phyloP scores from a whole-genome alignment of 106 monocot genomes.

The Triglochin maritima region DNA sequence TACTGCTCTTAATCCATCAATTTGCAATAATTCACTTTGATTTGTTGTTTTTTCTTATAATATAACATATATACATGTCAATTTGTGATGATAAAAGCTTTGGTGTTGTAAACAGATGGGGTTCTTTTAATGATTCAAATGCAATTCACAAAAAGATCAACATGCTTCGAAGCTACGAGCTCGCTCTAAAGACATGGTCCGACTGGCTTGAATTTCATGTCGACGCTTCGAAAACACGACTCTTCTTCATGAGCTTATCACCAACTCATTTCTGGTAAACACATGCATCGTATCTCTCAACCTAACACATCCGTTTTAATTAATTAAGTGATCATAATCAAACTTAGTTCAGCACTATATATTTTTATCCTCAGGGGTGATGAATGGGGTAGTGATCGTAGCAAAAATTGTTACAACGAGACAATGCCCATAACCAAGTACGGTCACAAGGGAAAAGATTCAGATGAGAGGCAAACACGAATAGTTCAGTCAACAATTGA shows the following conservation, averaged over 20 bases:
- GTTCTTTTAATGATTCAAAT: neutral
- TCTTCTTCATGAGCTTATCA: slow-evolving; percentile 80
- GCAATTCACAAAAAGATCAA: slow-evolving; percentile 8
- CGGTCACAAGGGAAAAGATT: slow-evolving; percentile 37
- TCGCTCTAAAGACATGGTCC: slow-evolving; percentile 64
- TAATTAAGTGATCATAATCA: too few species aligned
- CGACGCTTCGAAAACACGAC: slow-evolving; percentile 27
- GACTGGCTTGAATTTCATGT: slow-evolving; percentile 70
- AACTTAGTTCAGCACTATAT: neutral
- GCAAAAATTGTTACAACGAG: slow-evolving; percentile 59
- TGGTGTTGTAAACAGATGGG: slow-evolving; percentile 7
- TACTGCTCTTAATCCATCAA: neutral
- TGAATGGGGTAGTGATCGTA: slow-evolving; percentile 6
- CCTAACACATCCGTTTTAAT: neutral
- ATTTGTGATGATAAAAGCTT: too few species aligned
- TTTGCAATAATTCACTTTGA: neutral
- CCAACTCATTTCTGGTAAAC: slow-evolving; percentile 55
- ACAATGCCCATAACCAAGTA: slow-evolving; percentile 33
- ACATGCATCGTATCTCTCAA: neutral
- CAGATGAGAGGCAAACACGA: slow-evolving; percentile 29
- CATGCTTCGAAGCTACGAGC: slow-evolving; percentile 19
- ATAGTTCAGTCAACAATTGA: neutral
- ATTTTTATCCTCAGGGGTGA: neutral
- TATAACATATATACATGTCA: too few species aligned
- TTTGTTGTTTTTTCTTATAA: neutral